phyloP scores from a whole-genome alignment of 2,329 filamentous ascomycete species.

The Trematosphaeria pertusa region DNA sequence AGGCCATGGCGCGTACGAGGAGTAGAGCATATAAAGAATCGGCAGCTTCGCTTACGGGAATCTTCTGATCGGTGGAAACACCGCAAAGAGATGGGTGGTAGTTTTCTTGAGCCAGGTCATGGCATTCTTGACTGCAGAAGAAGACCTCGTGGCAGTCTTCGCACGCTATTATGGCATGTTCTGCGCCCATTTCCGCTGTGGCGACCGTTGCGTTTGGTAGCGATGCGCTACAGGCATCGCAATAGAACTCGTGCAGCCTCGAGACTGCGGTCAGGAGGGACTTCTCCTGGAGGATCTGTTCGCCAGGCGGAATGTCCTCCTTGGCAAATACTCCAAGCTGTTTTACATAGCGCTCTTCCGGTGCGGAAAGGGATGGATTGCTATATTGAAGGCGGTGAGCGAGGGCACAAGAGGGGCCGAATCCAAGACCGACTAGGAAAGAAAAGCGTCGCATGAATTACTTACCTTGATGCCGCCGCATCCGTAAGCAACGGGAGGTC shows the following conservation, averaged over 20 bases:
- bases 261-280: slow-evolving; percentile 90
- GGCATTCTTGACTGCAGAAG: slow-evolving; percentile 66
- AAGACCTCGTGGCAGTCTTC: slow-evolving; percentile 64
- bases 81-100: slow-evolving; percentile 68
- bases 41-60: slow-evolving; percentile 63
- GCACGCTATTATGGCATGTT: slow-evolving; percentile 52
- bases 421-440: too few relatives aligned
- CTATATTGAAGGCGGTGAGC: too few relatives aligned
- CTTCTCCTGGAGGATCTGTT: slow-evolving; percentile 79
- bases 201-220: slow-evolving; percentile 58
- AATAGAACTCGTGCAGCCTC: slow-evolving; percentile 82
- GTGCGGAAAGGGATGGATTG: too few relatives aligned
- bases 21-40: slow-evolving; percentile 67
- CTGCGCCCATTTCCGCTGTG: slow-evolving; percentile 7
- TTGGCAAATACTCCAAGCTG: slow-evolving; percentile 93
- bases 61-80: slow-evolving; percentile 63
- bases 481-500: slow-evolving; percentile 76
- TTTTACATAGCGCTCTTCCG: slow-evolving; percentile 65
- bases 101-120: slow-evolving; percentile 59
- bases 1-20: slow-evolving; percentile 64
- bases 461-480: too few relatives aligned
- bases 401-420: too few relatives aligned
- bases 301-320: slow-evolving; percentile 77
- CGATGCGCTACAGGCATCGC: slow-evolving; percentile 84
- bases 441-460: neutral